phyloP scores from a whole-genome alignment of 78 protist species.

The Monosiga brevicollis region DNA sequence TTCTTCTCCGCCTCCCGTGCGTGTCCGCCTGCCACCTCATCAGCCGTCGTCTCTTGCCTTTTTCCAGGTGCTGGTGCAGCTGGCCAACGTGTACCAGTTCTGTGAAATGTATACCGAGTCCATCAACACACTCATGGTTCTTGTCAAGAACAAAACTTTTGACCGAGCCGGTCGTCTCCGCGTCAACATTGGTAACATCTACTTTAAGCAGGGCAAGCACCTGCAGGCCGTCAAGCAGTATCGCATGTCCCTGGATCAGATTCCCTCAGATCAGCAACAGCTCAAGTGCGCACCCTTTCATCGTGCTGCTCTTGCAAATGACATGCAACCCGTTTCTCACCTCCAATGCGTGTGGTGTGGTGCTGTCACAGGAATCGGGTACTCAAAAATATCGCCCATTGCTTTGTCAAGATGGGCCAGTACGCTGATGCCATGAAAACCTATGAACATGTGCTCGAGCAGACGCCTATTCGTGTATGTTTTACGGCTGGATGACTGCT shows the following conservation, averaged over 20 bases:
- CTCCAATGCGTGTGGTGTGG: no score
- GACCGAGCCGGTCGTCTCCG: constrained; percentile 60
- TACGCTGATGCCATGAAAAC: constrained; percentile 52
- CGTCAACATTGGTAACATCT: constrained; percentile 81
- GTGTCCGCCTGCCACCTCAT: neutral
- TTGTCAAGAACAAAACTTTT: constrained; percentile 54
- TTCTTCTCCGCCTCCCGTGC: neutral
- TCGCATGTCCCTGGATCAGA: constrained; percentile 72
- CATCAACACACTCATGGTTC: constrained; percentile 29
- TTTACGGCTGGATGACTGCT: no score
- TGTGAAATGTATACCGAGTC: neutral
- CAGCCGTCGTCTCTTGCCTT: neutral
- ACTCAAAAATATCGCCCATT: constrained; percentile 58
- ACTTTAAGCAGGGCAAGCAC: constrained; percentile 57
- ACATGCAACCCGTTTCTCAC: no score
- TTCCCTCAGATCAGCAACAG: constrained; percentile 33
- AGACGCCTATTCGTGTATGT: neutral
- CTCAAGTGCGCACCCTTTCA: constrained; percentile 23
- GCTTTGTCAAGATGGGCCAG: constrained; percentile 54
- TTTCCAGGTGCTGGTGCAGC: neutral
- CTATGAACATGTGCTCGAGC: constrained; percentile 48
- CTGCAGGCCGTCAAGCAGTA: constrained; percentile 68
- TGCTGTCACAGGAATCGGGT: neutral
- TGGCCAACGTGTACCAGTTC: neutral
- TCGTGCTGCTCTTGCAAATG: constrained; percentile 35